A percentile compares a stretch with the other conserved stretches of the same genome.
phyloP scores from a whole-genome alignment of 2,329 filamentous ascomycete genomes.

The Helotiales sp. region DNA sequence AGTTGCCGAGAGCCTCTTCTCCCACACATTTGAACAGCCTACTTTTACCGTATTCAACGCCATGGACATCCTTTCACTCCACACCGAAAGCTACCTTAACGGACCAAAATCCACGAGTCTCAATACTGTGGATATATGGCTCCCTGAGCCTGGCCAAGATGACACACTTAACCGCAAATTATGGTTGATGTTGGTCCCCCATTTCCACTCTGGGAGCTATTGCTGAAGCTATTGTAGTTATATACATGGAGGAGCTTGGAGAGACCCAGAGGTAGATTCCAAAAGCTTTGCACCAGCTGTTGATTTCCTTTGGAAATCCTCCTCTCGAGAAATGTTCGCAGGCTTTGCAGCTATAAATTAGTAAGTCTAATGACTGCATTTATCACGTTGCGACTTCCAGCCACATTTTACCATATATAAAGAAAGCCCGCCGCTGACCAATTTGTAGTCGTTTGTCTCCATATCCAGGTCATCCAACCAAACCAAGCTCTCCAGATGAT shows the following conservation, averaged over 20 bases:
- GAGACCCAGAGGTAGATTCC: constrained; percentile 53
- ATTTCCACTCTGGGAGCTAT: not conserved
- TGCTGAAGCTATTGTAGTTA: constrained; percentile 14
- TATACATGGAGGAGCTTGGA: constrained; percentile 65
- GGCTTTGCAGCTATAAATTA: constrained; percentile 67
- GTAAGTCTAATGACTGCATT: no score
- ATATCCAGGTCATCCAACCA: constrained; percentile 48
- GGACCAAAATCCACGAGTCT: constrained; percentile 13
- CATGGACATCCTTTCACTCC: not conserved
- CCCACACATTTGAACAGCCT: not conserved
- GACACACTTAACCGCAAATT: not conserved
- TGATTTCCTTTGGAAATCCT: constrained; percentile 39
- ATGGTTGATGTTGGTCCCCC: not conserved
- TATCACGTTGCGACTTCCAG: no score
- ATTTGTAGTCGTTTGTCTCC: constrained; percentile 62
- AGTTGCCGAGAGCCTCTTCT: not conserved
- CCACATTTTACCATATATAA: no score
- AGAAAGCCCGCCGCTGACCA: no score
- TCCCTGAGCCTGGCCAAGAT: not conserved
- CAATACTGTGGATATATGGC: constrained; percentile 18
- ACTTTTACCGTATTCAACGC: not conserved
- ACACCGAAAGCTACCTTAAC: constrained; percentile 11
- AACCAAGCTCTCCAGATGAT: constrained; percentile 22
- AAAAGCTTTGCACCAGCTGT: constrained; percentile 48
- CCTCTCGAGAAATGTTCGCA: constrained; percentile 42